Evolutionary conservation across 345 rosid species (phyloP), one percentile per base, ranked within the genome.

Genomic region (Eucalyptus rudis): DNA sequence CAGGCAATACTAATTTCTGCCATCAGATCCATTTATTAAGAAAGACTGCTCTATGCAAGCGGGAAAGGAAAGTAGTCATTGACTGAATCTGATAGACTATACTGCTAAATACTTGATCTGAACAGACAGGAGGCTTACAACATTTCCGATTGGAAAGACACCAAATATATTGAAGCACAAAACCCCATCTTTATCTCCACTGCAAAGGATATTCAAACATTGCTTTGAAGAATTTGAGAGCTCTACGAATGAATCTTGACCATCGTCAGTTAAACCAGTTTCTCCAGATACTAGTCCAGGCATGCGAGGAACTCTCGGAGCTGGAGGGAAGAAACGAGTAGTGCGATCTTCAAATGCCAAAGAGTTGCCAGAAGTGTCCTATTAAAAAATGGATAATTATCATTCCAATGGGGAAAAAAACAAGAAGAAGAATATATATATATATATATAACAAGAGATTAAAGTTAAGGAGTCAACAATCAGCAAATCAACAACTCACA

Each of bases 111-210:
- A 66, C 17, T 15, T 31, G 40, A 66, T 66, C 20, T 66, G 22
- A 31, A 66, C 43, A 4, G 22, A 64, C 29, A 29, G 87, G 56
- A 43, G 31, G 93, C 98, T 96, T 94, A 97, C 99, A 91, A 96
- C 91, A 94, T 95, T 95, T 71, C 98, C 99, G 7, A 97, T 94
- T 51, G 96, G 97, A 94, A 96, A 96, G 93, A 96, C 96, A 90
- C 99, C 99, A 91, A 97, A 97, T 89, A 97, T 95, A 90, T 93
- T 95, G 87, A 96, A 96, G 94, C 96, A 95, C 86, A 96, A 92
- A 93, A 91, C 94, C 91, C 99, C 99, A 90, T 96, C 96, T 88
- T 89, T 95, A 91, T 96, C 97, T 87, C 96, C 96, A 90, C 99
- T 96, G 90, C 99, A 96, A 40, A 97, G 95, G 90, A 96, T 92